Percentiles rank a stretch among this genome's conserved stretches.
Evolutionary conservation across 208 protist species (phyloP).

Genomic region (Leishmania tropica): DNA sequence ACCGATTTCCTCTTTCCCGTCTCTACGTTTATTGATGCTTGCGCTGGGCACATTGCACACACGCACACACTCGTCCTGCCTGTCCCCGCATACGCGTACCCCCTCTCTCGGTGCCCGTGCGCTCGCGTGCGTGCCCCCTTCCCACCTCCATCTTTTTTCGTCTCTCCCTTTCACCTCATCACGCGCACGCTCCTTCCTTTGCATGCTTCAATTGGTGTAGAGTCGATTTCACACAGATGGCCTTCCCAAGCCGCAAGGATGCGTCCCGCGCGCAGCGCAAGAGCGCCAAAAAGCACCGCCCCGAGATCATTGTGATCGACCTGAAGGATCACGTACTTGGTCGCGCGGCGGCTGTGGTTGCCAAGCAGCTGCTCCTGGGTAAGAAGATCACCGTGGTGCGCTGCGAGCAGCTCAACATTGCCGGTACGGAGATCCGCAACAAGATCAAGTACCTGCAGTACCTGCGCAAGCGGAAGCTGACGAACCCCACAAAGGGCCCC

Average conservation of each 20-base stretch:
- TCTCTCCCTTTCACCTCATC: too few relatives aligned
- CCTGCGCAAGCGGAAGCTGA: constrained; percentile 96
- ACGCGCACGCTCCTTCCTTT: background rate
- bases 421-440: constrained; percentile 97
- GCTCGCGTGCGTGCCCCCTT: background rate
- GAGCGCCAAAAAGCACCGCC: constrained; percentile 77
- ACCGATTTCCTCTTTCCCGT: background rate
- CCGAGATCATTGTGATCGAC: constrained; percentile 96
- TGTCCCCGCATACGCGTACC: background rate
- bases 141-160: background rate
- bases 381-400: constrained; percentile 97
- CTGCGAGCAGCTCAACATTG: constrained; percentile 97
- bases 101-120: background rate
- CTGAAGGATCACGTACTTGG: constrained; percentile 98
- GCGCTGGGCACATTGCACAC: background rate
- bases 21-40: background rate
- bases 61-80: background rate
- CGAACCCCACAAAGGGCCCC: constrained; percentile 97
- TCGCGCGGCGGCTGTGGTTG: constrained; percentile 96
- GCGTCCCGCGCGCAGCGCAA: constrained; percentile 73
- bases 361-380: constrained; percentile 97
- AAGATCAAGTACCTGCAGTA: constrained; percentile 96
- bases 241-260: constrained; percentile 51
- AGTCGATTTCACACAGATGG: constrained; percentile 1
- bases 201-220: background rate